Evolutionary conservation across 129 eudicot genomes (phyloP), one percentile per base, ranked within the genome.

Genomic region (Dittrichia graveolens): DNA sequence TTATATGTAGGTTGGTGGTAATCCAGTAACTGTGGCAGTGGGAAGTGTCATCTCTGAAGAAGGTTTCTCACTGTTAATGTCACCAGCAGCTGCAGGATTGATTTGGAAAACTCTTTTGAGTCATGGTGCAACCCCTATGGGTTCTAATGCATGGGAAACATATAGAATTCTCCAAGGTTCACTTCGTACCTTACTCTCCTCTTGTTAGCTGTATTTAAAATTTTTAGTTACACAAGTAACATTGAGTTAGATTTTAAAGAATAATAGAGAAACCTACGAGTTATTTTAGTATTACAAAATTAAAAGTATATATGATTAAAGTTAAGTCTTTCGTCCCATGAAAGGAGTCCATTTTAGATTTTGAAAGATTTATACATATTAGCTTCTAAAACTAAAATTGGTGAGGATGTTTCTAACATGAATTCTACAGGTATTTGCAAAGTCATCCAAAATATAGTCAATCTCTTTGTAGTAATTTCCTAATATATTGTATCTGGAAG

Each of bases 21-120:
- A 88, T 84, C 96, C 96, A 35, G 48, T 91, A 67, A 91, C 97
- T 19, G 93, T 91, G 37, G 92, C 90, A 35, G 96, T 86, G 59
- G 97, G 97, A 71, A 91, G 81, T 79, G 37, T 84, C 8, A 50
- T 88, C n/a, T 84, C 91, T 65, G 89, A 84, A 70, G 93, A 84
- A 76, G 97, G 97, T 55, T 91, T 79, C 74, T 86, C 97, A 48
- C 76, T 88, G 41, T 66, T 91, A 88, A 86, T 81, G 93, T 73
- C 91, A 53, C 96, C 96, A 60, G 81, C 83, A 65, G 85, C 87
- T 55, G 90, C 96, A 54, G 85, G 74, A 78, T 42, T 82, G 49
- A 73, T 91, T 38, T 86, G 92, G 96, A 88, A 88, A 73, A 79
- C 91, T 68, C 83, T 88, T 67, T 48, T 86, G 60, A 73, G 81